Conservation (phyloP, 169 alveolate species). For the Plasmodium gonderi region DNA sequence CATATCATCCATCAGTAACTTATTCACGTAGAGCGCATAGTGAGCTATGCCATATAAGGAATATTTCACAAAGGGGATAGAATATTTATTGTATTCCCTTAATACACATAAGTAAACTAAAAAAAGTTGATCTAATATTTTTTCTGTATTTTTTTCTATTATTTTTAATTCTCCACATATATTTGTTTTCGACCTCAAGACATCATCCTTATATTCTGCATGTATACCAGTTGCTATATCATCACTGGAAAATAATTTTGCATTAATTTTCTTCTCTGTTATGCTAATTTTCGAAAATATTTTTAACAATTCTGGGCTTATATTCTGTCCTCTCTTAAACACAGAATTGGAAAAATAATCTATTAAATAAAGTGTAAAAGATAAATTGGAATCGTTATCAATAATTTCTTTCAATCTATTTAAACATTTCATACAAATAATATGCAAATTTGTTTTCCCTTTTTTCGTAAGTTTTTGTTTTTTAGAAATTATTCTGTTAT, state of each 20-base stretch:
- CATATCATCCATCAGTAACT: constrained; percentile 66
- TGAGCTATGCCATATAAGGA: constrained; percentile 23
- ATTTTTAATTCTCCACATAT: constrained; percentile 61
- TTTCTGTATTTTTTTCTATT: constrained; percentile 52
- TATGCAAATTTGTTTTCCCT: background rate
- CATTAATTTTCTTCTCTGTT: constrained; percentile 42
- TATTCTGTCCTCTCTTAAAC: constrained; percentile 28
- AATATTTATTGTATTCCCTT: constrained; percentile 32
- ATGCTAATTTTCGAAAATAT: constrained; percentile 37
- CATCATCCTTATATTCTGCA: background rate
- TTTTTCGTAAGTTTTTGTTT: background rate
- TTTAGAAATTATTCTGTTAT: background rate
- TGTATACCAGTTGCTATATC: background rate
- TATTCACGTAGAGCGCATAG: constrained; percentile 60
- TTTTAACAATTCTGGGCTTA: constrained; percentile 31
- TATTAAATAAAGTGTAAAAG: constrained; percentile 14
- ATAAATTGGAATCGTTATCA: constrained; percentile 42
- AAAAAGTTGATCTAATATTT: constrained; percentile 53
- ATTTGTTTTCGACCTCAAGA: constrained; percentile 33
- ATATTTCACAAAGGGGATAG: constrained; percentile 22
- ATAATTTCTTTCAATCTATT: constrained; percentile 43
- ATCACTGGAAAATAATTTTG: constrained; percentile 29
- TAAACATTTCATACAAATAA: constrained; percentile 46
- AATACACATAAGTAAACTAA: constrained; percentile 52
- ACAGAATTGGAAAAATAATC: constrained; percentile 23